Conservation (phyloP, 1,139 yeast species). For the Kurtzmaniella quercitrusa region DNA sequence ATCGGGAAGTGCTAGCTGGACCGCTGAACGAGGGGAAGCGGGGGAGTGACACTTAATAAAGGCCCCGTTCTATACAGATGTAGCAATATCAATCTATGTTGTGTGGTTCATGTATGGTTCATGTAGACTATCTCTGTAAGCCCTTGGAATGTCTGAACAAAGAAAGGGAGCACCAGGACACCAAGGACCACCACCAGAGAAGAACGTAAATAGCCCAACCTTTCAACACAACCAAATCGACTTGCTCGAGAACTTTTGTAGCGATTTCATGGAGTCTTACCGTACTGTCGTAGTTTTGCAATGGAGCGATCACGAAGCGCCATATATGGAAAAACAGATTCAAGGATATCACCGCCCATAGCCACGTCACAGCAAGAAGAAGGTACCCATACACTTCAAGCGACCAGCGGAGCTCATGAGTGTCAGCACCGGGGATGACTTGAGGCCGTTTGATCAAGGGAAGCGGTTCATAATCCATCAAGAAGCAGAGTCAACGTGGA, state of each 20-base stretch:
- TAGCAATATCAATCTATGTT: too few species aligned
- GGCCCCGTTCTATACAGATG: too few species aligned
- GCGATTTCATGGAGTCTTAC: slow-evolving; percentile 13
- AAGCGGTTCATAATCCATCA: slow-evolving; percentile 12
- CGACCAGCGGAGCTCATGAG: not conserved
- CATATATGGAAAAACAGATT: slow-evolving; percentile 44
- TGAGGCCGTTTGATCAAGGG: slow-evolving; percentile 11
- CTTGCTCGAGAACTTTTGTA: slow-evolving; percentile 14
- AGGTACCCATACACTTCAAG: slow-evolving; percentile 30
- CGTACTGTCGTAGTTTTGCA: slow-evolving; percentile 13
- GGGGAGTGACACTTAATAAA: too few species aligned
- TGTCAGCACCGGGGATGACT: slow-evolving; percentile 5
- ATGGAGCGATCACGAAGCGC: slow-evolving; percentile 36
- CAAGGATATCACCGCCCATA: slow-evolving; percentile 35
- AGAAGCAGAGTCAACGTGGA: not conserved
- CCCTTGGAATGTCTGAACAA: slow-evolving; percentile 74
- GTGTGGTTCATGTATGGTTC: too few species aligned
- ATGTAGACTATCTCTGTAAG: slow-evolving; percentile 16
- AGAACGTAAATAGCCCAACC: slow-evolving; percentile 55
- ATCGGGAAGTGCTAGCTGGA: slow-evolving; percentile 78
- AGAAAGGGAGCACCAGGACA: slow-evolving; percentile 76
- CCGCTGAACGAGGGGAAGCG: slow-evolving; percentile 67
- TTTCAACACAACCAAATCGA: slow-evolving; percentile 47
- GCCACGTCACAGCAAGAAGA: slow-evolving; percentile 35
- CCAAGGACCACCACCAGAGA: slow-evolving; percentile 72